Evolutionary conservation across 495 filamentous ascomycete genomes (phyloP).

Genomic region (Apodospora peruviana): DNA sequence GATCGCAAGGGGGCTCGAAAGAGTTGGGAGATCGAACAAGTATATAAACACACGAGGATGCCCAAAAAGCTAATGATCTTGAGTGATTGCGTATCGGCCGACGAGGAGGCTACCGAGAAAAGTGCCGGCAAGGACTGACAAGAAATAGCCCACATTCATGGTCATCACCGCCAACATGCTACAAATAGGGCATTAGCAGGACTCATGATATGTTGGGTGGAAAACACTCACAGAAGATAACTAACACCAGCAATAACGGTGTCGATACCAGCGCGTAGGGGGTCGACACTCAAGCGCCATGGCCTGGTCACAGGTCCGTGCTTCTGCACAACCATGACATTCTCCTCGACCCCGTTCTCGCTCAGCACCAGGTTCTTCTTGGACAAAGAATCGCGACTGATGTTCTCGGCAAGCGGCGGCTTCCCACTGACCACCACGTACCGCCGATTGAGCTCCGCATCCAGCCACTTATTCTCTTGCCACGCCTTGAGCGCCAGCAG

Average conservation of each 20-base stretch:
- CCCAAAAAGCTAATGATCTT: constrained; percentile 29
- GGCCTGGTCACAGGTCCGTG: constrained; percentile 46
- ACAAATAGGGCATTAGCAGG: constrained; percentile 8
- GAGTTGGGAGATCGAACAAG: no score
- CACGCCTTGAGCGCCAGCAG: constrained; percentile 60
- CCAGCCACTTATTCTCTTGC: constrained; percentile 50
- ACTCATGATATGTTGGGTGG: background rate
- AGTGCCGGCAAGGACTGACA: constrained; percentile 74
- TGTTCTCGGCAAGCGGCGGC: constrained; percentile 47
- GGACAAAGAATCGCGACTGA: constrained; percentile 44
- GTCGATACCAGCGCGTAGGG: constrained; percentile 64
- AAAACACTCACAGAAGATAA: constrained; percentile 75
- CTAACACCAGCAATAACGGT: constrained; percentile 67
- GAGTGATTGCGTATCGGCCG: constrained; percentile 54
- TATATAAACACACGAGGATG: no score
- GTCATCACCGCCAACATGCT: constrained; percentile 99
- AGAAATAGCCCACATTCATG: constrained; percentile 93
- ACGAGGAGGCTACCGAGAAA: constrained; percentile 80
- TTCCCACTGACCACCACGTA: constrained; percentile 71
- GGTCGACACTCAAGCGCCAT: constrained; percentile 75
- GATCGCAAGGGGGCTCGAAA: no score
- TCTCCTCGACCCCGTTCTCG: constrained; percentile 67
- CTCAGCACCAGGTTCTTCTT: constrained; percentile 56
- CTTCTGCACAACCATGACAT: constrained; percentile 61
- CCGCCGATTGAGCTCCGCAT: constrained; percentile 60